These are phyloP conservation scores for Debaryomyces hansenii DNA, from an alignment of 805 yeast genomes.

Conservation along the genomic window DNA sequence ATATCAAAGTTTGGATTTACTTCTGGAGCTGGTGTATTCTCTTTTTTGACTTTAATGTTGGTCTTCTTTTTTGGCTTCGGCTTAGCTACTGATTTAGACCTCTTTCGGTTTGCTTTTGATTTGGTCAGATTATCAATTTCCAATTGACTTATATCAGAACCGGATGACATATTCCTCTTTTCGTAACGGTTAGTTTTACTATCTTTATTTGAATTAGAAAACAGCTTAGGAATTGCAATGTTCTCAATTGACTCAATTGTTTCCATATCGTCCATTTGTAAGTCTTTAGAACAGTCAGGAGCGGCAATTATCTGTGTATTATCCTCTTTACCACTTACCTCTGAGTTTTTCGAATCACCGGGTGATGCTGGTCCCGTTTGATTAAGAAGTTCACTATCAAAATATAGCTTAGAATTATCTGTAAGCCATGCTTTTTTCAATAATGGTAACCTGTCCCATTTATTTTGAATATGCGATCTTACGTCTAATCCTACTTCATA, in stretches of 20 bases:
- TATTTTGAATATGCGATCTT: conserved; percentile 11
- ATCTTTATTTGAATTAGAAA: background rate
- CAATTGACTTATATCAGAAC: background rate
- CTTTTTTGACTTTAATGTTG: conserved; percentile 1
- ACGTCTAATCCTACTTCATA: conserved; percentile 15
- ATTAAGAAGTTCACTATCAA: conserved; percentile 6
- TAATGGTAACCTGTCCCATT: conserved; percentile 23
- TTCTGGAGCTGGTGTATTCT: background rate
- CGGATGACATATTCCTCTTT: background rate
- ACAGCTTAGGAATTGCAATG: background rate
- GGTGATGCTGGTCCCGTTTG: background rate
- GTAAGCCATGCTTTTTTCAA: conserved; percentile 15
- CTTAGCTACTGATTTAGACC: background rate
- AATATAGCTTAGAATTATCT: conserved; percentile 6
- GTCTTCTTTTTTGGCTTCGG: background rate
- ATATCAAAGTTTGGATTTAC: conserved; percentile 17
- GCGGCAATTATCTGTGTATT: background rate
- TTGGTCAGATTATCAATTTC: background rate
- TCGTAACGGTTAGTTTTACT: background rate
- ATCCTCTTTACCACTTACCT: background rate
- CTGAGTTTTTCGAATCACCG: background rate
- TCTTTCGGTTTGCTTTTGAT: background rate
- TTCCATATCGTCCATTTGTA: background rate
- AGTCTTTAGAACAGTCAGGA: background rate
- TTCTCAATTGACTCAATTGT: background rate